Evolutionary conservation across 768 basidiomycete genomes (phyloP), one percentile per base, ranked within the genome.

Genomic region (Kwoniella europaea): DNA sequence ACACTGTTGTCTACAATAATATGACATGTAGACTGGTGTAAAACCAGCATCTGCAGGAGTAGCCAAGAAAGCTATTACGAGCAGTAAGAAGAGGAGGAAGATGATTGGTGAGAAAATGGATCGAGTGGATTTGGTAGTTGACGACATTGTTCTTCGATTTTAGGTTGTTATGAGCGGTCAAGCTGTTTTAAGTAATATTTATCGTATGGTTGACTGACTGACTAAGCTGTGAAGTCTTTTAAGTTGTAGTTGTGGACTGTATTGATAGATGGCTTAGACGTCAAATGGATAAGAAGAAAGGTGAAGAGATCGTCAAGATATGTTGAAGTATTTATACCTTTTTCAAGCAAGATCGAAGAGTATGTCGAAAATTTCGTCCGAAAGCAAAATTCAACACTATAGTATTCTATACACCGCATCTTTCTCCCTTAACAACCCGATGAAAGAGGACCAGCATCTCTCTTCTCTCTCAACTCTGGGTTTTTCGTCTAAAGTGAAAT

Each of bases 1-100:
- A 42, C 72, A 73, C 35, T 69, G 72, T 41, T 73, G 72, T 44
- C 72, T 63, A 63, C 72, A 73, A 59, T 65, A 66, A 41, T 65
- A 74, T 4, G 29, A 24, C 57, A 69, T 63, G 16, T 62, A 42
- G 56, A 74, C 57, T 2, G 74, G 63, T 42, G 62, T 61, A 46
- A 64, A 70, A 16, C 59, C 61, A 41, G 68, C 68, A 24, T 54
- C 41, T 27, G 63, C 55, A 13, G 63, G 41, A n/a, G 61, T 43
- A 16, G 63, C 22, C 6, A 60, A 16, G 68, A 62, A 53, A 10
- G 63, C 27, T 4, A 70, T 29, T 22, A 65, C 20, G 43, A 70
- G 46, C 20, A 70, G 63, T 10, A 70, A 20, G 57, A 63, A 7
- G 18, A 70, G 29, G n/a, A 65, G 24, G 22, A 63, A 12, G 62